These are phyloP conservation scores for Zangia roseola DNA, from an alignment of 768 basidiomycete species.

Conservation along the genomic window DNA sequence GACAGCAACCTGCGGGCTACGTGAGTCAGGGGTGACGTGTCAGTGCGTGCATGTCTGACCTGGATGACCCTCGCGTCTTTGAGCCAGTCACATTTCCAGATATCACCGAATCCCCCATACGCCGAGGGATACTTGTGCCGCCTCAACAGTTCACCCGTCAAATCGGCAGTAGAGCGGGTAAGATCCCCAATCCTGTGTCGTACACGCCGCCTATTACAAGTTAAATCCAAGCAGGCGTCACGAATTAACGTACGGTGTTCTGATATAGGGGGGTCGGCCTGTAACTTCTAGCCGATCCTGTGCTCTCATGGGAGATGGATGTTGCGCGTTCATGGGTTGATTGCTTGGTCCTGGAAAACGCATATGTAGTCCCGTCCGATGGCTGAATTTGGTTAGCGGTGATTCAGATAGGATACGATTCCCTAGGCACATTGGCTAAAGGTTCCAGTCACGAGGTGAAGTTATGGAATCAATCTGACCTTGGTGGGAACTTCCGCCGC, in stretches of 20 bases:
- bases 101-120: conserved; percentile 22
- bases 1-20: conserved; percentile 23
- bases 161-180: conserved; percentile 6
- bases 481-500: background rate
- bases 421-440: background rate
- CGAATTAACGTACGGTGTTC: conserved; percentile 4
- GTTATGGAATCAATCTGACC: background rate
- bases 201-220: background rate
- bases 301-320: background rate
- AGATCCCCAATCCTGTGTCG: background rate
- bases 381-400: background rate
- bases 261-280: background rate
- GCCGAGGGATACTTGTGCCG: conserved; percentile 21
- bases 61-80: conserved; percentile 16
- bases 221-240: background rate
- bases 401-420: background rate
- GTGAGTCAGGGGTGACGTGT: background rate
- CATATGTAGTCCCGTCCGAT: conserved; percentile 1
- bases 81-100: conserved; percentile 26
- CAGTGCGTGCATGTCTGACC: conserved; percentile 8
- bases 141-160: conserved; percentile 13
- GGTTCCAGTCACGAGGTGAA: background rate
- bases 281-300: background rate
- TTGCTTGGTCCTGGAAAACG: background rate
- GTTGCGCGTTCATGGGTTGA: background rate